These are phyloP conservation scores for Pterulicium gracile DNA, from an alignment of 1,284 basidiomycete genomes.

Conservation along the genomic window DNA sequence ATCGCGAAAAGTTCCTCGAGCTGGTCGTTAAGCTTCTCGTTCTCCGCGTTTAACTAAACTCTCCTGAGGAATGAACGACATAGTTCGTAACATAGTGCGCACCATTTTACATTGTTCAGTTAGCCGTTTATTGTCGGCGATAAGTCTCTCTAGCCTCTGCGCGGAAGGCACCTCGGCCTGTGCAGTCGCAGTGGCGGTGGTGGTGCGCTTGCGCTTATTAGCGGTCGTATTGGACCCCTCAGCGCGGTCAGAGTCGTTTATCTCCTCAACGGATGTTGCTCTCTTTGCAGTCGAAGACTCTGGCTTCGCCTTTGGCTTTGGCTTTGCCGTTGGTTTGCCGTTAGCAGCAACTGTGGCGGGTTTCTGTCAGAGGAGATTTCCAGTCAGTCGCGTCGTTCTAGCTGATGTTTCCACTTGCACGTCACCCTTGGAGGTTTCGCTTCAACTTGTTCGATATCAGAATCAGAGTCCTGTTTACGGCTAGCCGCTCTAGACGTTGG, in stretches of 20 bases:
- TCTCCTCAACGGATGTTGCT: no score
- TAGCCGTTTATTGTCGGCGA: neutral
- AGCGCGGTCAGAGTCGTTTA: no score
- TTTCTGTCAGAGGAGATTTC: no score
- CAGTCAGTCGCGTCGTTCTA: no score
- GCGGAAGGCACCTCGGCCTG: neutral
- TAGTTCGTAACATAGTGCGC: no score
- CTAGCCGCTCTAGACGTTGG: neutral
- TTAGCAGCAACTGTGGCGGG: constrained; percentile 7
- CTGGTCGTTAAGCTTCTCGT: constrained; percentile 20
- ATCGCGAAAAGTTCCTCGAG: constrained; percentile 46
- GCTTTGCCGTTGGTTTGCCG: constrained; percentile 16
- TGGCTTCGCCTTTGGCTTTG: constrained; percentile 23
- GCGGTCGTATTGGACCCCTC: no score
- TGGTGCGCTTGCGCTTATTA: neutral
- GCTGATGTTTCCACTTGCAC: no score
- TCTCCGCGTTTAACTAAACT: constrained; percentile 9
- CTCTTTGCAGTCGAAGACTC: constrained; percentile 3
- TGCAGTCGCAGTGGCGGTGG: neutral
- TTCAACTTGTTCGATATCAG: neutral
- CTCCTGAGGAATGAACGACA: no score
- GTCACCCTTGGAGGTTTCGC: neutral
- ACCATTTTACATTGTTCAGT: neutral
- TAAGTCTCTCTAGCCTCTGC: neutral
- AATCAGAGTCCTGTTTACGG: neutral